Percentiles rank a stretch among this genome's conserved stretches.
Conservation (phyloP, 441 rosid species). For the Viola pubescens region DNA sequence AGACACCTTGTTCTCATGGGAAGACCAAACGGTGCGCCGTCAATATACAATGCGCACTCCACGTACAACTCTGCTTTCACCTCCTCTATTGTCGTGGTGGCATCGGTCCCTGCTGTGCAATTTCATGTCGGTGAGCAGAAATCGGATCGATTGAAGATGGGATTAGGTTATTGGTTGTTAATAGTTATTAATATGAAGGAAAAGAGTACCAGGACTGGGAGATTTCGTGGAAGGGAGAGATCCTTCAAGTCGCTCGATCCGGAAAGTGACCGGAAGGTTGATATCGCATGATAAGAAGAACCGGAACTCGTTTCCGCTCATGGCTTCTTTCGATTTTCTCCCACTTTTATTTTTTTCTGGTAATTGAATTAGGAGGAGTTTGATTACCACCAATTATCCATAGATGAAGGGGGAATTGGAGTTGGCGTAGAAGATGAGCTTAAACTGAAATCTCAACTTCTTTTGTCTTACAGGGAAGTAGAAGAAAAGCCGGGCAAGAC, state of each 20-base stretch:
- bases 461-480: too few relatives aligned
- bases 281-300: constrained; percentile 94
- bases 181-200: background rate
- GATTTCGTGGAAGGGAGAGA: constrained; percentile 40
- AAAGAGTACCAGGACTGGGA: constrained; percentile 42
- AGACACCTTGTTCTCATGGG: constrained; percentile 74
- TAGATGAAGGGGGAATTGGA: too few relatives aligned
- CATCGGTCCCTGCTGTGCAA: constrained; percentile 33
- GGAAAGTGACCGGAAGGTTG: constrained; percentile 83
- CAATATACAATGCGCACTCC: constrained; percentile 82
- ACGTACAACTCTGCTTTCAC: constrained; percentile 63
- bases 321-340: constrained; percentile 7
- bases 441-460: too few relatives aligned
- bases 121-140: background rate
- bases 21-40: constrained; percentile 90
- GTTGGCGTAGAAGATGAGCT: too few relatives aligned
- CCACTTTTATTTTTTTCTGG: too few relatives aligned
- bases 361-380: too few relatives aligned
- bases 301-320: constrained; percentile 86
- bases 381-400: too few relatives aligned
- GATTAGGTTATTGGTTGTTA: too few relatives aligned
- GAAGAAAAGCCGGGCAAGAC: too few relatives aligned
- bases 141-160: background rate
- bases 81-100: constrained; percentile 34
- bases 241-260: constrained; percentile 83